Base-by-base conservation (phyloP, 768 basidiomycete species). In the Pulveroboletus sp. region DNA sequence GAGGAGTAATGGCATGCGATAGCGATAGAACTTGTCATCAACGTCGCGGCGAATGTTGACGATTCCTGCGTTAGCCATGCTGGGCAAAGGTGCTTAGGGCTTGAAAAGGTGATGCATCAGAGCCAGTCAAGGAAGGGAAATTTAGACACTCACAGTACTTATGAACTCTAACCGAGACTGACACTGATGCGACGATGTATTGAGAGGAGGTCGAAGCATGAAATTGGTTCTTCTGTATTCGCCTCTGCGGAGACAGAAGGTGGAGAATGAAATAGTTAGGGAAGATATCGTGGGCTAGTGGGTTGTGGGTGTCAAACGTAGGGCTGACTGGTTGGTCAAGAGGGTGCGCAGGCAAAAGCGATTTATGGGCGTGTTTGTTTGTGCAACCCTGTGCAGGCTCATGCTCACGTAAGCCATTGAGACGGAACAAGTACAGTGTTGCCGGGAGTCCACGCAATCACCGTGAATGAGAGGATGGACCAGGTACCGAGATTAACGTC, bases 31-130 rank as follows among this genome's bases (percentile, higher is more conserved):
- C 71, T 91, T 91, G 78, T 95, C 91, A 73, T 93, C 89, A 76
- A 94, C 90, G 74, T 94, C 92, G 62, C 92, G 89, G 72, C 92
- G 88, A 66, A 94, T 88, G 76, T 94, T 94, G 49, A 94, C 92
- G 67, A 85, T 76, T 71, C 82, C 83, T 69, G 82, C 69, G 57
- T 59, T 77, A 74, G 91, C 89, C 90, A 93, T 94, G 68, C 65
- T 92, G 86, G 81, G 78, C 74, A 70, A 55, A 59, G 28, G 49
- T 51, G 58, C 77, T 86, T 73, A 89, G 62, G 80, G 84, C 86
- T 88, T 55, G 5, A 38, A 43, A 6, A 31, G 3, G 12, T 12
- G 8, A 39, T 44, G 39, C 0, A 17, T 61, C 7, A 53, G 18
- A 14, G 8, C 30, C 5, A 39, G 38, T 18, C 3, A 15, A 15